Conservation (phyloP, 257 asterid species). For the Verbascum thapsus region DNA sequence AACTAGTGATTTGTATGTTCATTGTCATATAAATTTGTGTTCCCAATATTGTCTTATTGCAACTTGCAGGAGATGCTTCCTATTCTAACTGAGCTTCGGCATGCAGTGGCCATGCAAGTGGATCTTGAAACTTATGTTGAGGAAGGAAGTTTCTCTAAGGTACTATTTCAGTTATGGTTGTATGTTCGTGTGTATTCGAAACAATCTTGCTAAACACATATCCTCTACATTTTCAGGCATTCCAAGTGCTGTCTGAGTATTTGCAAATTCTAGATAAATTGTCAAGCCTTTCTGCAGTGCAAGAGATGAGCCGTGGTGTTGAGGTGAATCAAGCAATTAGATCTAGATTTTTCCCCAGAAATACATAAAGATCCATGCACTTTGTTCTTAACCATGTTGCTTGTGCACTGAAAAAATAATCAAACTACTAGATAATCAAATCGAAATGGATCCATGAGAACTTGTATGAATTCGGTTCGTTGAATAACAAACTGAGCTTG, state of each 20-base stretch:
- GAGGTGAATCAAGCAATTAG: slow-evolving; percentile 61
- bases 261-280: slow-evolving; percentile 87
- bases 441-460: too few relatives aligned
- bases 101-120: slow-evolving; percentile 80
- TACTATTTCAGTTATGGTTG: slow-evolving; percentile 32
- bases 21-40: slow-evolving; percentile 16
- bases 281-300: slow-evolving; percentile 80
- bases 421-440: too few relatives aligned
- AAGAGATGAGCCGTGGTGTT: slow-evolving; percentile 91
- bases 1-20: slow-evolving; percentile 21
- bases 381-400: slow-evolving; percentile 19
- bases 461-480: too few relatives aligned
- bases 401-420: neutral
- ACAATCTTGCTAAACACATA: slow-evolving; percentile 31
- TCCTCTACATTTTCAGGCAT: slow-evolving; percentile 66
- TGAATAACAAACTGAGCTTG: too few relatives aligned
- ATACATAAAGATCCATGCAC: slow-evolving; percentile 16
- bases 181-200: slow-evolving; percentile 18
- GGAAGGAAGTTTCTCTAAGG: slow-evolving; percentile 93
- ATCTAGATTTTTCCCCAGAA: too few relatives aligned
- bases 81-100: slow-evolving; percentile 74
- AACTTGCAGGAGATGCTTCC: slow-evolving; percentile 85
- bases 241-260: slow-evolving; percentile 90
- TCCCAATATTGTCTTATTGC: slow-evolving; percentile 26
- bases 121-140: slow-evolving; percentile 83